These are phyloP conservation scores for Hericium erinaceus DNA, from an alignment of 768 basidiomycete genomes.

Conservation along the genomic window DNA sequence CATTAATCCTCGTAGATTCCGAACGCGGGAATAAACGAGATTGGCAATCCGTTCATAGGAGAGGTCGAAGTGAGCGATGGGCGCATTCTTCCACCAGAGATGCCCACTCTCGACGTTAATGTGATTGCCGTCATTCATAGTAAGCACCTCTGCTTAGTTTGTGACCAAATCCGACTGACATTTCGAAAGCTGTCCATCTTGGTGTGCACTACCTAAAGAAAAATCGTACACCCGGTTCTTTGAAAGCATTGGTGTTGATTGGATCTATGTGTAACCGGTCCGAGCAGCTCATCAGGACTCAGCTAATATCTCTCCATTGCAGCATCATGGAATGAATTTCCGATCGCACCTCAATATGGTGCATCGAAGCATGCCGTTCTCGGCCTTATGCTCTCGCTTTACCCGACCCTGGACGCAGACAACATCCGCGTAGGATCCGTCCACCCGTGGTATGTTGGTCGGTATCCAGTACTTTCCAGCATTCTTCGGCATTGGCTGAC, in stretches of 20 bases:
- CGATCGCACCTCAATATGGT: slow-evolving; percentile 35
- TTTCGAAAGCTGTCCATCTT: slow-evolving; percentile 34
- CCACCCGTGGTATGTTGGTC: slow-evolving; percentile 25
- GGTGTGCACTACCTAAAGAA: slow-evolving; percentile 41
- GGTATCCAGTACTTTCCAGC: not conserved
- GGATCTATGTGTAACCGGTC: slow-evolving; percentile 40
- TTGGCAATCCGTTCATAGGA: slow-evolving; percentile 14
- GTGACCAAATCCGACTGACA: not conserved
- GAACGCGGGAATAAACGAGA: slow-evolving; percentile 40
- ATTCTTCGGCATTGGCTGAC: not conserved
- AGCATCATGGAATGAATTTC: slow-evolving; percentile 44
- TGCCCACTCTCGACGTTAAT: slow-evolving; percentile 42
- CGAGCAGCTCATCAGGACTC: not conserved
- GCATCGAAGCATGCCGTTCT: slow-evolving; percentile 47
- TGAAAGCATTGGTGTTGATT: slow-evolving; percentile 42
- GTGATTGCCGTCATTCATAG: slow-evolving; percentile 39
- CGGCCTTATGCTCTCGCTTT: slow-evolving; percentile 42
- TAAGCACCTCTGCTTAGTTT: slow-evolving; percentile 17
- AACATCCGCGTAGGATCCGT: slow-evolving; percentile 19
- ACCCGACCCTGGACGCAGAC: slow-evolving; percentile 3
- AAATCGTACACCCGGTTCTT: slow-evolving; percentile 24
- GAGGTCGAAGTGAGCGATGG: slow-evolving; percentile 20
- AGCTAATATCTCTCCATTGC: not conserved
- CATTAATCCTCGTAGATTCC: slow-evolving; percentile 26
- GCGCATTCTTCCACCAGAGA: slow-evolving; percentile 33